Evolutionary conservation across 148 eudicot species (phyloP), one percentile per base, ranked within the genome.

Genomic region (Talinum fruticosum): DNA sequence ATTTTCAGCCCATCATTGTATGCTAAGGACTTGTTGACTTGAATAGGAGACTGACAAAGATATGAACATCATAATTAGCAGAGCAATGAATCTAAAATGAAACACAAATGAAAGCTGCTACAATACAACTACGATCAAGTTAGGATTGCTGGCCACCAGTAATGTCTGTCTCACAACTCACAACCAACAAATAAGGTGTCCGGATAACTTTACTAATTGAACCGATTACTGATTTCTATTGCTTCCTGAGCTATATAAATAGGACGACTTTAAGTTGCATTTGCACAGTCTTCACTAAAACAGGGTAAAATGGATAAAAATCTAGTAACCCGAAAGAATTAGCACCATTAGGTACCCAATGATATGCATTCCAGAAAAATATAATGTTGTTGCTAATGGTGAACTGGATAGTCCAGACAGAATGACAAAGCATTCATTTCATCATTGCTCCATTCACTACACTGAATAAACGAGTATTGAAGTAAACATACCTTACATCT

Each of bases 1-100:
- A 90, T 82, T 81, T 83, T 89, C 88, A 94, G 77, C 13, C 98
- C 98, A 77, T 95, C 97, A 71, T 72, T 87, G 66, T 84, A 83
- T 24, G 88, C 98, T 88, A 92, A 84, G 62, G 73, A 69, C 82
- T 89, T 92, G 89, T 91, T 95, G 28, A 95, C 96, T 85, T 87
- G 96, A 79, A 95, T 87, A 73, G 97, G 92, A 45, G 88, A 97
- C 97, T 92, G 75, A 33, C 14, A 72, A 64, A 78, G 54, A 54
- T 5, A n/a, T 30, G 62, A 79, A 54, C 64, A 23, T 2, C 36
- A 28, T 29, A 38, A 66, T 29, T 71, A 61, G 57, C n/a, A 36
- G 67, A 64, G 13, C 10, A 70, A 65, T 18, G 29, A 68, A n/a
- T 26, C 38, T 37, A 45, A 68, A 68, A 29, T 28, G 41, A 18